phyloP scores from a whole-genome alignment of 1,284 basidiomycete genomes.

The Trametes pubescens region DNA sequence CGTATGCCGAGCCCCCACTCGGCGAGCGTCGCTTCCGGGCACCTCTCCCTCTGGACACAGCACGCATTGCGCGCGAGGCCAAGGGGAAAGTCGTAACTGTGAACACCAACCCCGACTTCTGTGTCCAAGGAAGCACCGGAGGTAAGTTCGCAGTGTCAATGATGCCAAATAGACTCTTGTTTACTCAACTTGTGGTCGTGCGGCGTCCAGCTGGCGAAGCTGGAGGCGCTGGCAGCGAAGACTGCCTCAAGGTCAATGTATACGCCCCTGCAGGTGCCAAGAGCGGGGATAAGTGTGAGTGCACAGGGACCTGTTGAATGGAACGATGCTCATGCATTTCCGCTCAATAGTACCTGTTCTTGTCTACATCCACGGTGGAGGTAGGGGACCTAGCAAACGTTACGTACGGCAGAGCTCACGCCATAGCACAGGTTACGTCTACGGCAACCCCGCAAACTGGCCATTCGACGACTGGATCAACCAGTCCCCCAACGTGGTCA shows the following conservation, averaged over 20 bases:
- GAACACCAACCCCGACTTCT: conserved; percentile 60
- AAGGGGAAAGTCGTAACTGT: conserved; percentile 54
- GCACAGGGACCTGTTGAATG: background rate
- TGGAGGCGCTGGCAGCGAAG: conserved; percentile 68
- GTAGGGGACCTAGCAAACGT: conserved; percentile 37
- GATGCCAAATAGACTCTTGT: too few species aligned
- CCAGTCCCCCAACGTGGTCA: conserved; percentile 49
- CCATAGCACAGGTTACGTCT: conserved; percentile 53
- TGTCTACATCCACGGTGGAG: conserved; percentile 74
- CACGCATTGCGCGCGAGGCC: conserved; percentile 45
- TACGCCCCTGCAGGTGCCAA: conserved; percentile 47
- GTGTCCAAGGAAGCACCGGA: conserved; percentile 63
- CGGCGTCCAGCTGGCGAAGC: conserved; percentile 51
- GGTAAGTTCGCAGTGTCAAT: conserved; percentile 41
- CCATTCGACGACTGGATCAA: conserved; percentile 51
- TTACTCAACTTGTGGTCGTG: conserved; percentile 2
- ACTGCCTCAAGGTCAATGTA: conserved; percentile 55
- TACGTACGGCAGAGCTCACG: background rate
- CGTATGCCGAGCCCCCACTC: conserved; percentile 53
- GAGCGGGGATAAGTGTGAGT: conserved; percentile 43
- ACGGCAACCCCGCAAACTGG: conserved; percentile 62
- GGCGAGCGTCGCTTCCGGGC: conserved; percentile 49
- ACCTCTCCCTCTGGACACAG: conserved; percentile 45
- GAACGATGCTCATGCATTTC: background rate
- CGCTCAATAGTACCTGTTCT: conserved; percentile 61